Evolutionary conservation across 371 early-diverging fungal genomes (phyloP), one percentile per base, ranked within the genome.

Genomic region (Saksenaea vasiformis): DNA sequence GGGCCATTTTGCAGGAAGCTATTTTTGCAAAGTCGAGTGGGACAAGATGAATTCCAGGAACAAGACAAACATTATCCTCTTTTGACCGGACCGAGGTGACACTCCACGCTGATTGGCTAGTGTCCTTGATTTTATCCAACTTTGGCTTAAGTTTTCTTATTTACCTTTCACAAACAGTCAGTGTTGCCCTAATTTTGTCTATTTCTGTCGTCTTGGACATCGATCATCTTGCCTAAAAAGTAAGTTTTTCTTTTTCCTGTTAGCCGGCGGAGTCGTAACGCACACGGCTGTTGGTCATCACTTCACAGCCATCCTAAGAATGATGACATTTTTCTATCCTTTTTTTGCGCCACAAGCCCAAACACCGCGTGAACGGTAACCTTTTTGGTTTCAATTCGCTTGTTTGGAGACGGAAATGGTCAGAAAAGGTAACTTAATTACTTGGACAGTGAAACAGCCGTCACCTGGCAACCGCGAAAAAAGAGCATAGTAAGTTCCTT

Each of bases 11-110:
- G 44, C 56, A 61, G 54, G 19, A 17, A 58, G 39, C 54, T 61
- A 61, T 66, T 61, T 66, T 66, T 61, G 59, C 22, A 54, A n/a
- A 14, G 28, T 17, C 47, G 22, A 34, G 67, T 67, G 54, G 39
- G 41, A 67, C 67, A 36, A 44, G 54, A 22, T 62, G 67, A 67
- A 67, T 67, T 62, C 67, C 61, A 58, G 67, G 67, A 67, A 67
- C 39, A 39, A 60, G 36, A 43, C 64, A 56, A 64, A 47, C 51
- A 47, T 47, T 19, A 19, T 22, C 51, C 51, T 10, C 22, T 47
- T 47, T 64, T 66, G 61, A 58, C 47, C 61, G 66, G 66, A 66
- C 61, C 61, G 61, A 61, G 19, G 66, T 66, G 27, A 37, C 61
- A 66, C 66, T 7, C 51, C 24, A 22, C 0, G 31, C 3, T 22